Base-by-base conservation (phyloP, 352 stramenopile species). In the Globisporangium perplexum region DNA sequence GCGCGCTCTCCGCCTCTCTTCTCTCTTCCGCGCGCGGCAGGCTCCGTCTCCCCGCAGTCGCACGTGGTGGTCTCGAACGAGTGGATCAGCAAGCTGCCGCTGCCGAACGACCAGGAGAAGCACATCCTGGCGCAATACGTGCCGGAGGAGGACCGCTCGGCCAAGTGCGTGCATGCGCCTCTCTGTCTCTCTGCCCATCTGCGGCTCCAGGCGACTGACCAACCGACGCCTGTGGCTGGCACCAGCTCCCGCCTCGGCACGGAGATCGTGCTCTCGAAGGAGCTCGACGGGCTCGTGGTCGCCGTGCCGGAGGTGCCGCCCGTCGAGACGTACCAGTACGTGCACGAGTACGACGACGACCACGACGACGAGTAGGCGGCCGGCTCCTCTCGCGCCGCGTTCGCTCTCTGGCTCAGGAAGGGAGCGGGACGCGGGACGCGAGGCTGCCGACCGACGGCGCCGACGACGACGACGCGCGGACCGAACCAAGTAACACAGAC, bases 31-130 rank as follows among this genome's bases (percentile, higher is more conserved):
- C 26, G 17, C 22, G 17, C 14, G 12, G 33, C 20, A 72, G 64
- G 85, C 52, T 69, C 81, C 14, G 68, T 72, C 53, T 94, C 83
- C 39, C 76, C 83, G 23, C 83, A 89, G 66, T 95, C 86, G 57
- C 86, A 95, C 66, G 82, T 95, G 7, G 77, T 95, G 45, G 68
- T 95, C 50, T 82, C 86, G 50, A 92, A 95, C 71, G 83, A 93
- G 66, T 95, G 86, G 86, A 71, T 92, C 53, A n/a, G 53, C 59
- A 90, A 90, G 72, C 65, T 95, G 30, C 78, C 74, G 30, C 35
- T 66, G 50, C 66, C 82, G 18, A 89, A 91, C 60, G 50, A 63
- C 22, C 74, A 88, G 60, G 83, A 95, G 75, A 68, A 71, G 36
- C 82, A 92, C 62, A 78, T 92, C 30, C 77, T 95, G 35, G 64